Percentiles rank a stretch among this genome's conserved stretches.
Evolutionary conservation across 2,329 filamentous ascomycete genomes (phyloP).

Genomic region (Claviceps maximensis): DNA sequence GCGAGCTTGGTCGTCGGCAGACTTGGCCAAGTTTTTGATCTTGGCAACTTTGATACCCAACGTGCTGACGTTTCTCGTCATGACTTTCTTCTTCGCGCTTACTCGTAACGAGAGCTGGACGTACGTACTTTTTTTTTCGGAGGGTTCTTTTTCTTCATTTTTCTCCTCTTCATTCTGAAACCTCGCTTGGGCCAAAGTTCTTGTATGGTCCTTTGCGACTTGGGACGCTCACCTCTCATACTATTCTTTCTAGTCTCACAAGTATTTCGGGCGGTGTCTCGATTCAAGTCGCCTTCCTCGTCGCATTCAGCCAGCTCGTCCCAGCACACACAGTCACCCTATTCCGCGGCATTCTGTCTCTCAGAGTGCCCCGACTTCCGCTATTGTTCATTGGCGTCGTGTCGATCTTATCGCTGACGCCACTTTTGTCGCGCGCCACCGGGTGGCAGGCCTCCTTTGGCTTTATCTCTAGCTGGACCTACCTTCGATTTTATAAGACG

Average conservation of each 20-base stretch:
- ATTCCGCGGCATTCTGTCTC: slow-evolving; percentile 74
- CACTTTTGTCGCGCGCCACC: slow-evolving; percentile 53
- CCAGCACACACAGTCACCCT: slow-evolving; percentile 94
- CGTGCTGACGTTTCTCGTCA: slow-evolving; percentile 55
- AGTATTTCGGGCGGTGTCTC: slow-evolving; percentile 81
- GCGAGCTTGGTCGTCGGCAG: slow-evolving; percentile 83
- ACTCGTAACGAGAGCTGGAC: slow-evolving; percentile 54
- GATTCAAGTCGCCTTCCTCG: slow-evolving; percentile 83
- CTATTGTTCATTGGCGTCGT: slow-evolving; percentile 65
- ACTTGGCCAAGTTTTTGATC: slow-evolving; percentile 82
- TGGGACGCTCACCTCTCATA: background rate
- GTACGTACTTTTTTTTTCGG: slow-evolving; percentile 34
- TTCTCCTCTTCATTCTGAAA: background rate
- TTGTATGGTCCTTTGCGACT: background rate
- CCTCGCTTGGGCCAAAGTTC: background rate
- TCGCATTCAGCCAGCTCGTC: slow-evolving; percentile 94
- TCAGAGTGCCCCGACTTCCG: slow-evolving; percentile 64
- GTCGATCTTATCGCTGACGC: slow-evolving; percentile 47
- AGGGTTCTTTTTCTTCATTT: background rate
- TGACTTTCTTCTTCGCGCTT: slow-evolving; percentile 60
- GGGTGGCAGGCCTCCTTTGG: slow-evolving; percentile 69
- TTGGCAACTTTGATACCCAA: slow-evolving; percentile 73
- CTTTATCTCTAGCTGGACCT: slow-evolving; percentile 83
- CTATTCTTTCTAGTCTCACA: slow-evolving; percentile 42
- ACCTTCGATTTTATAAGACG: slow-evolving; percentile 86